Conservation (phyloP, 2,329 filamentous ascomycete genomes). For the Macrophomina pseudophaseolina region DNA sequence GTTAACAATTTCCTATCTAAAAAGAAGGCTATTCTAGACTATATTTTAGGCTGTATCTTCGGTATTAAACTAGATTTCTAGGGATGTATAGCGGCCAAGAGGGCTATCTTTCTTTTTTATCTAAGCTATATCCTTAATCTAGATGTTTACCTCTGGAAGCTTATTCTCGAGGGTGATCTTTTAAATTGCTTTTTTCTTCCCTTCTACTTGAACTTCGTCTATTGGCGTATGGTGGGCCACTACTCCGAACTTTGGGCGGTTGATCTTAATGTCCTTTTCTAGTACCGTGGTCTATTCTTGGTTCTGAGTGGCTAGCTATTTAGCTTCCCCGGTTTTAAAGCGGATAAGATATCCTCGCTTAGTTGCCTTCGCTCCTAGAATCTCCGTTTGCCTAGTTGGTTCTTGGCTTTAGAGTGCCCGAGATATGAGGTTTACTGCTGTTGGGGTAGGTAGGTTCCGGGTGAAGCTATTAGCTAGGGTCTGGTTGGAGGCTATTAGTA, state of each 20-base stretch:
- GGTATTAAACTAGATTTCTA: background rate
- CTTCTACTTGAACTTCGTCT: background rate
- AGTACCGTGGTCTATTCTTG: background rate
- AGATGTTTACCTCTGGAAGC: background rate
- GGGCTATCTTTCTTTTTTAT: background rate
- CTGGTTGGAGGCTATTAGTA: background rate
- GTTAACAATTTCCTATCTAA: background rate
- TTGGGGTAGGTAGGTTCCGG: background rate
- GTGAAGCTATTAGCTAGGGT: background rate
- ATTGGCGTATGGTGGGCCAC: background rate
- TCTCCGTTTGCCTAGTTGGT: background rate
- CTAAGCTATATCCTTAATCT: background rate
- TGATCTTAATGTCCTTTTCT: background rate
- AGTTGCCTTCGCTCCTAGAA: background rate
- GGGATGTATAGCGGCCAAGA: background rate
- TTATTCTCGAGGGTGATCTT: background rate
- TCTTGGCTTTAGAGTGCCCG: background rate
- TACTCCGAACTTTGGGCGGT: background rate
- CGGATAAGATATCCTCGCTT: slow-evolving; percentile 6
- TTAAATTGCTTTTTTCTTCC: background rate
- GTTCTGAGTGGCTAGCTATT: background rate
- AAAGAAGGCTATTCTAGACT: background rate
- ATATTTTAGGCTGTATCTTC: background rate
- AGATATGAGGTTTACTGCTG: background rate
- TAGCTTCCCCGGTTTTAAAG: background rate